Evolutionary conservation across 1,284 basidiomycete species (phyloP), one percentile per base, ranked within the genome.

Genomic region (Takashimella tepidaria): DNA sequence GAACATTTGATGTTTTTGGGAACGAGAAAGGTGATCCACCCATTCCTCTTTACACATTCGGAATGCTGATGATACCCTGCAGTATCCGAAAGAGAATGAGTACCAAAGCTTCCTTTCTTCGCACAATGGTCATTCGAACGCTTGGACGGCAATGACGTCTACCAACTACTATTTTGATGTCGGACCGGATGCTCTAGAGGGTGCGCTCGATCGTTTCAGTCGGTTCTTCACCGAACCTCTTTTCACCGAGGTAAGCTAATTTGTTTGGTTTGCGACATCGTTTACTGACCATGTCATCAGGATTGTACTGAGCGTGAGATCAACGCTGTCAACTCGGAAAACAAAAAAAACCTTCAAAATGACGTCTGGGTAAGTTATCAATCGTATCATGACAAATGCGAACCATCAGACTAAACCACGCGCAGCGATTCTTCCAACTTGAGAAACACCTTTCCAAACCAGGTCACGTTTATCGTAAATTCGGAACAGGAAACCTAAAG

Each of bases 341-440:
- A 98, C 81, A 92, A 92, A 80, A 98, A 98, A 80, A 98, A 98
- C 71, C 82, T 92, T 49, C 95, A 98, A 76, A 80, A 79, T n/a
- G 95, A 98, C 73, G 79, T 87, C 68, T 98, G 93, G 92, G 67
- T 61, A 50, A 62, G 67, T 64, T 8, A 10, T 25, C 6, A 25
- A 10, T 27, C 26, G 11, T 21, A 37, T 21, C 6, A 13, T 47
- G 16, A 24, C 24, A 10, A n/a, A 31, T 50, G n/a, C n/a, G n/a
- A n/a, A n/a, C n/a, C n/a, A n/a, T n/a, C n/a, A n/a, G n/a, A 24
- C 53, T 49, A 19, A 47, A 31, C 20, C 24, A 46, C 4, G 5
- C 88, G 87, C 78, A 96, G 92, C 84, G 96, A n/a, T 85, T 93
- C 53, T 98, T 89, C 77, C 96, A 99, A 76, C 79, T 98, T 23